phyloP scores from a whole-genome alignment of 805 yeast genomes.

The Yarrowia bubula region DNA sequence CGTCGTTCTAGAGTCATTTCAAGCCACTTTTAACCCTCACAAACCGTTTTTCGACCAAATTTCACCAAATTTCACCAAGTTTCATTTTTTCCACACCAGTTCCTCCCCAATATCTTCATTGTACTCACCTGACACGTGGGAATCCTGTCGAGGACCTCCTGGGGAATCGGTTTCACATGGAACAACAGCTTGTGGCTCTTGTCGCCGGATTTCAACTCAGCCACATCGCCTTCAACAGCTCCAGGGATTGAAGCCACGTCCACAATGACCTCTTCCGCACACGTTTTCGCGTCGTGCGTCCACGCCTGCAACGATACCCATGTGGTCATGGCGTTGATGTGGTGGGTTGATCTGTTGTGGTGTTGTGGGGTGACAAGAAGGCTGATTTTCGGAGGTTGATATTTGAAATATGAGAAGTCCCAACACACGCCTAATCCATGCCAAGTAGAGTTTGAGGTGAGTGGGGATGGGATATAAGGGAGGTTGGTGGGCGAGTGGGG shows the following conservation, averaged over 20 bases:
- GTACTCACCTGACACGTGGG: slow-evolving; percentile 16
- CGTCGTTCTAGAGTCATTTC: no score
- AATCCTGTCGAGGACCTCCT: slow-evolving; percentile 6
- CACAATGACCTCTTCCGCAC: slow-evolving; percentile 58
- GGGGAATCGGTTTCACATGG: slow-evolving; percentile 29
- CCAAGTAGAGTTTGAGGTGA: background rate
- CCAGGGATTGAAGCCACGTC: slow-evolving; percentile 56
- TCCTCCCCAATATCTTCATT: background rate
- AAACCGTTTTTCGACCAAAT: background rate
- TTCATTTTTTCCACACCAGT: background rate
- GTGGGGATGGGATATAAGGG: background rate
- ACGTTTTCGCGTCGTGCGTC: slow-evolving; percentile 66
- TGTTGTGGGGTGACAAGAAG: background rate
- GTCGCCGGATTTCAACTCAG: slow-evolving; percentile 48
- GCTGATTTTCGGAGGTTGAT: background rate
- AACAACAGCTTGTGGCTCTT: slow-evolving; percentile 36
- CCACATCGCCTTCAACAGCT: slow-evolving; percentile 69
- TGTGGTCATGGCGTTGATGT: slow-evolving; percentile 16
- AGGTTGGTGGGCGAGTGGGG: background rate
- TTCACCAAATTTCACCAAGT: background rate
- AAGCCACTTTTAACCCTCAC: background rate
- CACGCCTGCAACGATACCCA: slow-evolving; percentile 36
- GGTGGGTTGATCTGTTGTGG: background rate
- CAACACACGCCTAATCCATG: slow-evolving; percentile 20
- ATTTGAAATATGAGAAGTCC: background rate